Base-by-base conservation (phyloP, 2,329 filamentous ascomycete genomes). In the Venturia nashicola region DNA sequence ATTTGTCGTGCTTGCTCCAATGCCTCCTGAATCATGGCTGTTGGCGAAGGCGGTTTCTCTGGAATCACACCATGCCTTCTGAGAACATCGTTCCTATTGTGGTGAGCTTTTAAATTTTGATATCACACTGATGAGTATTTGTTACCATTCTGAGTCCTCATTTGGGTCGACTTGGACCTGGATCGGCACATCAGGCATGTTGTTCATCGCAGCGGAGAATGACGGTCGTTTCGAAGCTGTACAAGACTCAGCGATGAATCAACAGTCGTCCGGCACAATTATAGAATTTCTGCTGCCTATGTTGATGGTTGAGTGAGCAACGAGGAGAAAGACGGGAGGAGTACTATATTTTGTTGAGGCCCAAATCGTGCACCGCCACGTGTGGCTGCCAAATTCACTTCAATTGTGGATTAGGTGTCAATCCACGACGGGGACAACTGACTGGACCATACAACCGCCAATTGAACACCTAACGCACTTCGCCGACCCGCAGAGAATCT, bases 51-150 rank as follows among this genome's bases (percentile, higher is more conserved):
- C 0, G 93, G 91, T 74, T 96, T 97, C 74, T 97, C 92, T n/a
- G 94, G 94, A 67, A 99, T 97, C 68, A 99, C 82, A 68, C 91
- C 91, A 79, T 99, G 91, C 76, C 96, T 95, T 70, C 94, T 90
- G 65, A 99, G 86, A 72, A 99, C 99, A 70, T 99, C 94, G 75
- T 99, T 99, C 92, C 92, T 97, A 69, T 18, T 20, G 8, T 14
- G 36, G 23, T 36, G 8, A 63, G 61, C 9, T 42, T 42, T 11
- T 40, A 34, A 54, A 20, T 27, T 46, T 0, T 42, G 14, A n/a
- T 48, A 5, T 39, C 36, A 23, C 12, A 32, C 39, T 65, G 61
- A 54, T n/a, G 57, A 61, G 14, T 20, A 34, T 18, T 57, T 18
- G 32, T 64, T 64, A 92, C 94, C 94, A 99, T 87, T 99, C 94